Evolutionary conservation across 345 rosid species (phyloP).

Genomic region (Eucalyptus cloeziana): DNA sequence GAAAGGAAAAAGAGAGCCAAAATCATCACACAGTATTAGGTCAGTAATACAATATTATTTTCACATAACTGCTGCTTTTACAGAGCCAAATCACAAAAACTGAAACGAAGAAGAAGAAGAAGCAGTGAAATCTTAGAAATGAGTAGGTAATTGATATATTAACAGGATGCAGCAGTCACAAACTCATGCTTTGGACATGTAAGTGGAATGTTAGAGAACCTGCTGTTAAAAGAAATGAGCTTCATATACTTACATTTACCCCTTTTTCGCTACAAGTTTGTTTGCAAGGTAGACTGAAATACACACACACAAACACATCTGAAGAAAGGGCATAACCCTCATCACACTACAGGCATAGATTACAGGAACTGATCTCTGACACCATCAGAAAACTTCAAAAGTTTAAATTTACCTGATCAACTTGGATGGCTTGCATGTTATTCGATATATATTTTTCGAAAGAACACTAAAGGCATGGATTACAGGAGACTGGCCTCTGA

Average conservation of each 20-base stretch:
- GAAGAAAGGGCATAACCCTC: neutral
- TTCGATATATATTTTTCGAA: neutral
- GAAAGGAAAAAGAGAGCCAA: neutral
- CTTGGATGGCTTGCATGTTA: conserved; percentile 82
- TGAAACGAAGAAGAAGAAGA: neutral
- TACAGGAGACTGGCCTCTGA: neutral
- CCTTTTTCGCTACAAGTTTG: neutral
- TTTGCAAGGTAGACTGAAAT: neutral
- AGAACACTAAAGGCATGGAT: neutral
- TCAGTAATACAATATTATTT: neutral
- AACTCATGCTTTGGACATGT: neutral
- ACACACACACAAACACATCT: neutral
- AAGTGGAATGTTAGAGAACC: neutral
- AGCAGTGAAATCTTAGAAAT: neutral
- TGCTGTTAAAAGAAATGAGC: neutral
- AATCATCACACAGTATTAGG: neutral
- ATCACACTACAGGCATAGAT: neutral
- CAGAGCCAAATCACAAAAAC: neutral
- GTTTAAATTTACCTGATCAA: conserved; percentile 39
- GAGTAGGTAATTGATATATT: neutral
- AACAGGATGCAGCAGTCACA: neutral
- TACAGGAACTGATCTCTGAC: neutral
- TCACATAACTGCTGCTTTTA: neutral
- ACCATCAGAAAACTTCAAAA: neutral
- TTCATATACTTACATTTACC: neutral